phyloP scores from a whole-genome alignment of 2,329 filamentous ascomycete genomes.

The Lojkania enalia region DNA sequence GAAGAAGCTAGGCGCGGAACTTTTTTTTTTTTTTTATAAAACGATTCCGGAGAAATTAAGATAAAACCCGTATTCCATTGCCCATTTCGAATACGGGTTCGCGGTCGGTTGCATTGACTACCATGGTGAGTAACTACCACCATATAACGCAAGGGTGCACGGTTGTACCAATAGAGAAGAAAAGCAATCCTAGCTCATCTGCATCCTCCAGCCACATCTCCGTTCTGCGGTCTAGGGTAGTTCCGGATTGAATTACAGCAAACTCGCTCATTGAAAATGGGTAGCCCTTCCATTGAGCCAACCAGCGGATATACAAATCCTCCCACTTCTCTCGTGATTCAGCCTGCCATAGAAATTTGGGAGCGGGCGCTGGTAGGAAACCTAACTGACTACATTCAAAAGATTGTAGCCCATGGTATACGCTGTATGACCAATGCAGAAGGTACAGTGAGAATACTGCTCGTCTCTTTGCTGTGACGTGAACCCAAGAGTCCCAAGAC shows the following conservation, averaged over 20 bases:
- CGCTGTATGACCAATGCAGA: slow-evolving; percentile 47
- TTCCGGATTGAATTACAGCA: slow-evolving; percentile 29
- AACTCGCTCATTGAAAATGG: slow-evolving; percentile 41
- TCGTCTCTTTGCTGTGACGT: slow-evolving; percentile 62
- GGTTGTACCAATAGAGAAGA: slow-evolving; percentile 43
- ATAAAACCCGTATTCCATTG: slow-evolving; percentile 2
- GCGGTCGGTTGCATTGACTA: slow-evolving; percentile 22
- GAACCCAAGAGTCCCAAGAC: slow-evolving; percentile 43
- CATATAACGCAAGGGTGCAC: slow-evolving; percentile 19
- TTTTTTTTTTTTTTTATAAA: no score
- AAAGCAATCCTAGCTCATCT: slow-evolving; percentile 49
- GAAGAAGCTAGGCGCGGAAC: no score
- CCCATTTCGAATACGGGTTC: slow-evolving; percentile 8
- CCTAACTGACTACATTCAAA: slow-evolving; percentile 44
- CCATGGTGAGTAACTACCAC: slow-evolving; percentile 14
- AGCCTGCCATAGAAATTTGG: slow-evolving; percentile 47
- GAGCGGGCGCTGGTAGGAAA: slow-evolving; percentile 46
- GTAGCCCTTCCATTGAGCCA: slow-evolving; percentile 39
- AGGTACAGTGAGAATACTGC: slow-evolving; percentile 42
- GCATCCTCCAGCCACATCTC: slow-evolving; percentile 50
- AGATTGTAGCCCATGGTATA: slow-evolving; percentile 37
- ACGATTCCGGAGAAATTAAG: no score
- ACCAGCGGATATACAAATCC: slow-evolving; percentile 37
- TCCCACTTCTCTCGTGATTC: slow-evolving; percentile 40
- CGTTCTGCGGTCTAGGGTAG: slow-evolving; percentile 35